A percentile compares a stretch with the other conserved stretches of the same genome.
Conservation (phyloP, 2,329 filamentous ascomycete genomes). For the Aaosphaeria pasadenensis region DNA sequence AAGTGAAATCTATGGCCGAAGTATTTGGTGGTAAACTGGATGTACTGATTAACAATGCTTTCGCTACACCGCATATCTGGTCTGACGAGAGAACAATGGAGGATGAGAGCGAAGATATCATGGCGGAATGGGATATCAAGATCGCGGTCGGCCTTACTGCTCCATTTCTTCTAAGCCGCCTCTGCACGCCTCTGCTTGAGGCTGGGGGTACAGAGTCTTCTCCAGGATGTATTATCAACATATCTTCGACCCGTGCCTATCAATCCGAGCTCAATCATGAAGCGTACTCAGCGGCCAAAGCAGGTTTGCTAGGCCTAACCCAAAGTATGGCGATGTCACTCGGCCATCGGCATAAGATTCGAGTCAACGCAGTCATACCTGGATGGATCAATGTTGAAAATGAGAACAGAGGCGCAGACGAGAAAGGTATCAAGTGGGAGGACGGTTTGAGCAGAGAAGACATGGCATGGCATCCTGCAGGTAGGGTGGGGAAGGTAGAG, state of each 20-base stretch:
- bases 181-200: constrained; percentile 28
- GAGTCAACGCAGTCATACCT: constrained; percentile 50
- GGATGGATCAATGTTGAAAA: constrained; percentile 53
- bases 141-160: constrained; percentile 33
- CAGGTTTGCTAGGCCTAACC: constrained; percentile 49
- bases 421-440: constrained; percentile 43
- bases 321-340: constrained; percentile 50
- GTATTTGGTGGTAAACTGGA: constrained; percentile 34
- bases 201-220: constrained; percentile 14
- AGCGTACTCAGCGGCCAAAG: constrained; percentile 51
- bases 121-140: constrained; percentile 33
- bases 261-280: constrained; percentile 51
- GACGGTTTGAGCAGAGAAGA: constrained; percentile 46
- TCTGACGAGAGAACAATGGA: constrained; percentile 26
- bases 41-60: constrained; percentile 35
- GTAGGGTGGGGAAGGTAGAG: constrained; percentile 50
- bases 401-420: constrained; percentile 42
- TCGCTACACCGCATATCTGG: constrained; percentile 25
- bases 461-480: constrained; percentile 49
- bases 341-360: constrained; percentile 41
- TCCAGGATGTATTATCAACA: constrained; percentile 41
- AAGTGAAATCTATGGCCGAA: constrained; percentile 33
- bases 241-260: constrained; percentile 50
- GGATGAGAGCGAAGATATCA: constrained; percentile 24
- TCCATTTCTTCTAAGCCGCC: constrained; percentile 28